phyloP scores from a whole-genome alignment of 1,139 yeast genomes.

The Lodderomyces elongisporus region DNA sequence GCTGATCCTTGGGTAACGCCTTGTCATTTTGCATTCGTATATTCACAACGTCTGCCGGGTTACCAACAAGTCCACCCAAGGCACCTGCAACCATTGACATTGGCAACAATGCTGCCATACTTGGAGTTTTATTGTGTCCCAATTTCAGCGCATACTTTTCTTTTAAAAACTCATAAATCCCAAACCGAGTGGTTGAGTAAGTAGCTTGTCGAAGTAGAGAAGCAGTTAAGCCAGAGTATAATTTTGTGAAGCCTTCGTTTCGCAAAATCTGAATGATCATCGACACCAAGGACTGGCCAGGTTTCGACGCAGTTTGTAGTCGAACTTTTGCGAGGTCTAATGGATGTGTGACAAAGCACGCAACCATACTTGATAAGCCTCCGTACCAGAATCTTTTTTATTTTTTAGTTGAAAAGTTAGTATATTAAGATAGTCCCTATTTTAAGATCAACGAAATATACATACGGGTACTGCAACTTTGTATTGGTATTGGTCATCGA shows the following conservation, averaged over 20 bases:
- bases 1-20: slow-evolving; percentile 55
- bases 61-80: slow-evolving; percentile 79
- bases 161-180: slow-evolving; percentile 73
- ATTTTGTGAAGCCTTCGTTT: slow-evolving; percentile 62
- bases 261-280: slow-evolving; percentile 58
- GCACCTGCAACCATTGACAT: slow-evolving; percentile 83
- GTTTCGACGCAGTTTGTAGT: slow-evolving; percentile 64
- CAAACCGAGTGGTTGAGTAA: slow-evolving; percentile 81
- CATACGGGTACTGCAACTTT: slow-evolving; percentile 6
- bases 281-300: slow-evolving; percentile 56
- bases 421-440: neutral
- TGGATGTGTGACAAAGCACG: slow-evolving; percentile 65
- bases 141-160: slow-evolving; percentile 43
- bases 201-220: slow-evolving; percentile 82
- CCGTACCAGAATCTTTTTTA: slow-evolving; percentile 39
- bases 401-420: neutral
- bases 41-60: slow-evolving; percentile 84
- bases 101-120: slow-evolving; percentile 52
- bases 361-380: slow-evolving; percentile 63
- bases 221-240: slow-evolving; percentile 79
- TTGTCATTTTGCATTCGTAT: slow-evolving; percentile 91
- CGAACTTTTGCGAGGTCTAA: slow-evolving; percentile 82
- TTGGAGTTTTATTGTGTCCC: slow-evolving; percentile 28
- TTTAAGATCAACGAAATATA: neutral
- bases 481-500: neutral